Evolutionary conservation across 1,284 basidiomycete genomes (phyloP).

Genomic region (Malassezia sp.): DNA sequence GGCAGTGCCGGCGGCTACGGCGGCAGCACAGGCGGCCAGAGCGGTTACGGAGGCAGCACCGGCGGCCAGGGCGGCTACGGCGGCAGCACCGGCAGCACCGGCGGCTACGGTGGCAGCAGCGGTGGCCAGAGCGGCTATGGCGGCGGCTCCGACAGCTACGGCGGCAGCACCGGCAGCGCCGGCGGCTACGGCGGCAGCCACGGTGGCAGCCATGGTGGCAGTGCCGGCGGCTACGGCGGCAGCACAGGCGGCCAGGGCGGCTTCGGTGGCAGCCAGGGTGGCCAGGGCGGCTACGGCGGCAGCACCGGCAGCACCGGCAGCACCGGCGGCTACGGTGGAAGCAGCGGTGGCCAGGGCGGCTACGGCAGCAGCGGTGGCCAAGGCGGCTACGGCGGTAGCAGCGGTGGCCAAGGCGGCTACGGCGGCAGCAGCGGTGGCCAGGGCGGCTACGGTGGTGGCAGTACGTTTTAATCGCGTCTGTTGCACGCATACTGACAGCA

Average conservation of each 20-base stretch:
- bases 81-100: slow-evolving; percentile 2
- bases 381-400: background rate
- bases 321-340: background rate
- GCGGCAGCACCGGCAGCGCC: background rate
- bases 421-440: slow-evolving; percentile 1
- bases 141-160: slow-evolving; percentile 10
- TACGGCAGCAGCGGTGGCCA: background rate
- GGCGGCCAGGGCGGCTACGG: background rate
- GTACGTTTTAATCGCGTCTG: too few relatives aligned
- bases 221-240: slow-evolving; percentile 4
- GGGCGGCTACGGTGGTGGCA: slow-evolving; percentile 3
- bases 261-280: background rate
- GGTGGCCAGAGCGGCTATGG: slow-evolving; percentile 15
- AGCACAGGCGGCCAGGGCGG: background rate
- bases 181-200: slow-evolving; percentile 11
- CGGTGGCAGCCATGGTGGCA: slow-evolving; percentile 9
- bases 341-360: slow-evolving; percentile 3
- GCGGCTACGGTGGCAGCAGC: slow-evolving; percentile 12
- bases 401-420: background rate
- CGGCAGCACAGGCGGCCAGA: background rate
- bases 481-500: too few relatives aligned
- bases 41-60: background rate
- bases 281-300: background rate
- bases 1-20: slow-evolving; percentile 5
- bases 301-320: slow-evolving; percentile 3